Evolutionary conservation across 2,329 filamentous ascomycete species (phyloP), one percentile per base, ranked within the genome.

Genomic region (Helotiales sp.): DNA sequence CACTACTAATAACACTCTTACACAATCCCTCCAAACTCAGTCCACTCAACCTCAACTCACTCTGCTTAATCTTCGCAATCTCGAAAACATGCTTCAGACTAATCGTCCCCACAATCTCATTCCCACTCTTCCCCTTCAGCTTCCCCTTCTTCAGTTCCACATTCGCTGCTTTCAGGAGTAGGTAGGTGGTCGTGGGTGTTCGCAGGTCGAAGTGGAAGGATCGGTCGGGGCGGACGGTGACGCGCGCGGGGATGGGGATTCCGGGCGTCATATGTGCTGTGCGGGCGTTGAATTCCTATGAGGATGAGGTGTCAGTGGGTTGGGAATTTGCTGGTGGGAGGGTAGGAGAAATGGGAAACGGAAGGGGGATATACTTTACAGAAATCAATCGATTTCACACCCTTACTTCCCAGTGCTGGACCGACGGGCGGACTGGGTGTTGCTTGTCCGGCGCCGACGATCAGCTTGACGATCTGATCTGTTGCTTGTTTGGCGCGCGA

Each of bases 331-430:
- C n/a, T n/a, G n/a, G 7, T 64, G 68, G 69, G 69, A 43, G 67
- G 60, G 61, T 24, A 34, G 52, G 57, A 45, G 34, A 30, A n/a
- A 17, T 28, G 57, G 37, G 22, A 59, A 49, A 20, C 26, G 26
- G 30, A 64, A 40, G 61, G 28, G 32, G 15, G 20, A 64, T 77
- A 65, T 79, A 97, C 95, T 87, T 98, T 98, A 89, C 96, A 98
- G 80, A 98, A 99, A 82, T 99, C 96, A 91, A 99, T 99, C 66
- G 92, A 96, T 85, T 99, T 99, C 70, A 99, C 92, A 85, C 96
- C 96, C 84, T 97, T 98, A 80, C 91, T 95, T 82, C 96, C 96
- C 72, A 99, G 87, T 63, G 96, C 96, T 66, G 96, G 96, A 84
- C 96, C 96, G 76, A 99, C 94, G 4, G 96, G 96, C 37, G 96